Evolutionary conservation across 805 yeast species (phyloP).

Genomic region (Myxozyma sirexii): DNA sequence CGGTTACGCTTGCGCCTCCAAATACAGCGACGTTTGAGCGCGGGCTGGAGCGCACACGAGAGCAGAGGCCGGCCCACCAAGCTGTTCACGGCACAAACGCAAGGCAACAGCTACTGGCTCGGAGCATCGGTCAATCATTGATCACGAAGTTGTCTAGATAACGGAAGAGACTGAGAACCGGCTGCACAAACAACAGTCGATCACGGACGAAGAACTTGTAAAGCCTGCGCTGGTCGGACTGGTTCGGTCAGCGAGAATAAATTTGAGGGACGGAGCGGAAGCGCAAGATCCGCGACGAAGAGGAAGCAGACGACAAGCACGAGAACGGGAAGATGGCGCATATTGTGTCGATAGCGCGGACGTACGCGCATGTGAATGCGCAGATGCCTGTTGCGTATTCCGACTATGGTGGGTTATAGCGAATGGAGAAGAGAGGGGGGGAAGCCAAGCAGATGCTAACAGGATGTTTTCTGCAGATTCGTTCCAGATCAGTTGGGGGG

Average conservation of each 20-base stretch:
- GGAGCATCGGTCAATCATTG: too few relatives aligned
- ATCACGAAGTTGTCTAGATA: too few relatives aligned
- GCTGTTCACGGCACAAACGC: too few relatives aligned
- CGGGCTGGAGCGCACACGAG: not conserved
- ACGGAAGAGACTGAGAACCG: too few relatives aligned
- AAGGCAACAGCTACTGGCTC: too few relatives aligned
- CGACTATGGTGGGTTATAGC: constrained; percentile 63
- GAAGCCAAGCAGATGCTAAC: constrained; percentile 7
- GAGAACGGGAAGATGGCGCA: constrained; percentile 10
- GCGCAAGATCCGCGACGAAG: not conserved
- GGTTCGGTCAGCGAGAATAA: not conserved
- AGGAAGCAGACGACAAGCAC: not conserved
- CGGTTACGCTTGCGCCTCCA: not conserved
- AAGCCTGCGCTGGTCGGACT: too few relatives aligned
- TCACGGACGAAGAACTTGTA: too few relatives aligned
- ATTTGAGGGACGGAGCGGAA: not conserved
- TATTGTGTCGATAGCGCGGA: constrained; percentile 54
- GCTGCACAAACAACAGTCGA: too few relatives aligned
- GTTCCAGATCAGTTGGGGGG: constrained; percentile 62
- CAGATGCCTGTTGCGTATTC: constrained; percentile 73
- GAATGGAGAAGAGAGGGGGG: not conserved
- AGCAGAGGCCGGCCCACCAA: not conserved
- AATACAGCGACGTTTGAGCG: not conserved
- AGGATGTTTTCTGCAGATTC: too few relatives aligned
- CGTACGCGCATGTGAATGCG: constrained; percentile 74